Evolutionary conservation across 2,329 filamentous ascomycete genomes (phyloP).

Genomic region (Arachnomyces sp.): DNA sequence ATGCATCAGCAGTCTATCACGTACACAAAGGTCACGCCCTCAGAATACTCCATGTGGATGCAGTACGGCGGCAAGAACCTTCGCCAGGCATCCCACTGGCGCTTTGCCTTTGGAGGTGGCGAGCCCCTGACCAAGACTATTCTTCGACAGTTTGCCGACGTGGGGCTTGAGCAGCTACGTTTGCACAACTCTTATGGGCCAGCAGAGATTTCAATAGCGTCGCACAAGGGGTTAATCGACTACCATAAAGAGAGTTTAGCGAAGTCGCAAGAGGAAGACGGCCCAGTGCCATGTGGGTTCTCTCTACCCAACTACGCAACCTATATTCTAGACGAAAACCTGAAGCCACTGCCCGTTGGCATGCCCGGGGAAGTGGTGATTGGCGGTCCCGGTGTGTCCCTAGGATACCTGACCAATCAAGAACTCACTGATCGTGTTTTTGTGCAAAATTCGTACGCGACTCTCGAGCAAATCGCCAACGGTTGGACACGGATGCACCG

Average conservation of each 20-base stretch:
- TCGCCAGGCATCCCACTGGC: slow-evolving; percentile 10
- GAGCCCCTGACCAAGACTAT: slow-evolving; percentile 11
- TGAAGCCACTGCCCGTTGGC: slow-evolving; percentile 31
- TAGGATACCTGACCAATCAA: slow-evolving; percentile 10
- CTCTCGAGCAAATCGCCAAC: neutral
- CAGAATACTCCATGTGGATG: slow-evolving; percentile 16
- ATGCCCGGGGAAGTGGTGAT: slow-evolving; percentile 36
- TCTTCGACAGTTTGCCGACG: slow-evolving; percentile 6
- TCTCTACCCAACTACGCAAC: slow-evolving; percentile 26
- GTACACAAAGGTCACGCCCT: slow-evolving; percentile 15
- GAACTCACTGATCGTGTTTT: slow-evolving; percentile 8
- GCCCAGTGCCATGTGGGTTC: slow-evolving; percentile 35
- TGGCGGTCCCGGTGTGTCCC: slow-evolving; percentile 18
- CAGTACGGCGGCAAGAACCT: slow-evolving; percentile 12
- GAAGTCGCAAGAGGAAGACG: slow-evolving; percentile 46
- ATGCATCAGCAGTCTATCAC: slow-evolving; percentile 14
- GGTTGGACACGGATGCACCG: slow-evolving; percentile 16
- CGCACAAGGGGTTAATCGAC: slow-evolving; percentile 10
- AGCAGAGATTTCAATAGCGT: slow-evolving; percentile 17
- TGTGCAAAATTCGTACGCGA: slow-evolving; percentile 11
- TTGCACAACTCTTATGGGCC: slow-evolving; percentile 17
- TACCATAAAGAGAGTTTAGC: slow-evolving; percentile 27
- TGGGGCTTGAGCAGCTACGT: slow-evolving; percentile 11
- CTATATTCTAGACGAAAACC: slow-evolving; percentile 34
- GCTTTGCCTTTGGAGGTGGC: slow-evolving; percentile 14